Evolutionary conservation across 2,329 filamentous ascomycete genomes (phyloP).

Genomic region (Alternaria sp.): DNA sequence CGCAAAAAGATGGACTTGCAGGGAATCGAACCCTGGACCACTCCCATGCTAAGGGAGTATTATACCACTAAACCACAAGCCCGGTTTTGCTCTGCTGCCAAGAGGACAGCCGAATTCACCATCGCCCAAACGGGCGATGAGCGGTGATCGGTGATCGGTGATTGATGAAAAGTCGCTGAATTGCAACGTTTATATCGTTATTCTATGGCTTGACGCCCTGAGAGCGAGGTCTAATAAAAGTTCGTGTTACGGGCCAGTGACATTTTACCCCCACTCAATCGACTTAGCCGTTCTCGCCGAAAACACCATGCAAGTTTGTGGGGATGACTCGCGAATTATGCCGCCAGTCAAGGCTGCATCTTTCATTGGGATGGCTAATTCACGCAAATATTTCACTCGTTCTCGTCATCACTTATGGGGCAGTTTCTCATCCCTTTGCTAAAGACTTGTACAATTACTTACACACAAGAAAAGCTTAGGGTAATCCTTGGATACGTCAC

Average conservation of each 20-base stretch:
- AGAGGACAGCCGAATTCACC: background rate
- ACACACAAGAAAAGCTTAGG: background rate
- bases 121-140: background rate
- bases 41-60: constrained; percentile 30
- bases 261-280: background rate
- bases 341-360: background rate
- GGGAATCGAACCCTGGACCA: constrained; percentile 18
- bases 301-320: background rate
- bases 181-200: background rate
- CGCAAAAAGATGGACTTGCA: constrained; percentile 13
- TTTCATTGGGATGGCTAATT: background rate
- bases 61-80: constrained; percentile 32
- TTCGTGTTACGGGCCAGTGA: background rate
- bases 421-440: background rate
- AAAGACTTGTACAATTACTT: background rate
- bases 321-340: background rate
- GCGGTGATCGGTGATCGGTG: background rate
- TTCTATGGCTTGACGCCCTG: too few species aligned
- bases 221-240: too few species aligned
- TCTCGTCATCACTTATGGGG: background rate
- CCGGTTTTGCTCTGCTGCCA: background rate
- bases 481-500: background rate
- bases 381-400: background rate
- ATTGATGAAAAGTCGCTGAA: background rate
- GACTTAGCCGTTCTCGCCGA: background rate